phyloP scores from a whole-genome alignment of 768 basidiomycete species.

The Boletus vermiculosoides region DNA sequence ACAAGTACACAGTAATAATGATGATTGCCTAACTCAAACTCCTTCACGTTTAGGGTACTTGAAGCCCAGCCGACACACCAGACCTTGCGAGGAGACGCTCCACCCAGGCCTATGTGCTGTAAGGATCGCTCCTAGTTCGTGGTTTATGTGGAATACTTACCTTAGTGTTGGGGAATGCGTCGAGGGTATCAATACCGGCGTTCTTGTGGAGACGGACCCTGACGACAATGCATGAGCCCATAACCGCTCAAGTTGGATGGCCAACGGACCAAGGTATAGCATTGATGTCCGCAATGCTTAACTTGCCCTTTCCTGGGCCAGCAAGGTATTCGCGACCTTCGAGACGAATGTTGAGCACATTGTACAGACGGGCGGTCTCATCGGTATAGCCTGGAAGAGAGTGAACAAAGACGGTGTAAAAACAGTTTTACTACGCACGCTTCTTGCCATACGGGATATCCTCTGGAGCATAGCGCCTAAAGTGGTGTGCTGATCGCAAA shows the following conservation, averaged over 20 bases:
- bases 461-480: slow-evolving; percentile 60
- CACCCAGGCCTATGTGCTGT: slow-evolving; percentile 27
- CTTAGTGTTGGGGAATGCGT: slow-evolving; percentile 64
- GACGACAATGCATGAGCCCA: neutral
- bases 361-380: slow-evolving; percentile 80
- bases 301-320: slow-evolving; percentile 68
- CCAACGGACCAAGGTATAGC: slow-evolving; percentile 54
- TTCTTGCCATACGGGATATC: slow-evolving; percentile 69
- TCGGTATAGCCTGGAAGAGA: slow-evolving; percentile 60
- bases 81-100: slow-evolving; percentile 26
- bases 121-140: neutral
- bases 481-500: slow-evolving; percentile 57
- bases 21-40: neutral
- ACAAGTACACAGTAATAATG: neutral
- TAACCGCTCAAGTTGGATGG: neutral
- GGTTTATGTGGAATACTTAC: slow-evolving; percentile 25
- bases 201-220: slow-evolving; percentile 55
- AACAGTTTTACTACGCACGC: slow-evolving; percentile 36
- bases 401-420: neutral
- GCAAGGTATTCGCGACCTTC: slow-evolving; percentile 73
- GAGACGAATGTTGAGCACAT: slow-evolving; percentile 82
- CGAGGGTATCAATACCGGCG: slow-evolving; percentile 54
- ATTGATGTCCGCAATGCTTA: slow-evolving; percentile 73
- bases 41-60: slow-evolving; percentile 12
- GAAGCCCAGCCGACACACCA: slow-evolving; percentile 24